Evolutionary conservation across 176 grass and related monocot species (phyloP), one percentile per base, ranked within the genome.

Genomic region (Carex littledalei): DNA sequence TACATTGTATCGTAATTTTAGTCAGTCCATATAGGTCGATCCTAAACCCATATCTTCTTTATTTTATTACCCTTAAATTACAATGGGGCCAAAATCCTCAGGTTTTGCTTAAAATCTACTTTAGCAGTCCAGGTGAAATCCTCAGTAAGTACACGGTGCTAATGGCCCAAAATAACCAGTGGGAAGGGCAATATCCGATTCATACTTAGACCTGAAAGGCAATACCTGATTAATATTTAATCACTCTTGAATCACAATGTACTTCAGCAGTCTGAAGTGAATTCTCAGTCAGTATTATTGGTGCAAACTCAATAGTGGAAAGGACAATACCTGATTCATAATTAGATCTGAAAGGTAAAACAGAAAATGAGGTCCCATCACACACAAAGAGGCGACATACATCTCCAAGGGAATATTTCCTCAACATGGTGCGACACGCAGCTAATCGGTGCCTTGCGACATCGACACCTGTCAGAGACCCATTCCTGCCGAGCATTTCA

Each of bases 381-480:
- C 87, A 84, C 84, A 98, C 95, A 89, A 95, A 98, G 17, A 98
- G 95, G 39, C 93, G 86, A 53, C 91, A 89, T 80, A 41, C 83
- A 82, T 90, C 88, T 54, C 95, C 95, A 77, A 98, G 82, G 85
- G 88, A 93, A 88, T 98, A 98, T 76, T 95, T 98, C 67, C 86
- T 88, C 77, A 98, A 80, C 95, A 98, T 95, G 55, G 93, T 98
- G 65, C 91, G 89, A 34, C 95, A 98, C 9, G 95, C 93, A 69
- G 95, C 88, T 85, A 98, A 87, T 52, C 93, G 91, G 37, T 93
- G 89, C 61, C 92, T 98, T 73, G 95, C 89, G 59, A 98, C 69
- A 87, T 98, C 95, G 68, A 98, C 93, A 9, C 93, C 95, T 92
- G 95, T 98, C 76, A 98, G 74, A 64, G 95, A 93, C 60, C 95